Evolutionary conservation across 768 basidiomycete species (phyloP).

Genomic region (Piloderma croceum): DNA sequence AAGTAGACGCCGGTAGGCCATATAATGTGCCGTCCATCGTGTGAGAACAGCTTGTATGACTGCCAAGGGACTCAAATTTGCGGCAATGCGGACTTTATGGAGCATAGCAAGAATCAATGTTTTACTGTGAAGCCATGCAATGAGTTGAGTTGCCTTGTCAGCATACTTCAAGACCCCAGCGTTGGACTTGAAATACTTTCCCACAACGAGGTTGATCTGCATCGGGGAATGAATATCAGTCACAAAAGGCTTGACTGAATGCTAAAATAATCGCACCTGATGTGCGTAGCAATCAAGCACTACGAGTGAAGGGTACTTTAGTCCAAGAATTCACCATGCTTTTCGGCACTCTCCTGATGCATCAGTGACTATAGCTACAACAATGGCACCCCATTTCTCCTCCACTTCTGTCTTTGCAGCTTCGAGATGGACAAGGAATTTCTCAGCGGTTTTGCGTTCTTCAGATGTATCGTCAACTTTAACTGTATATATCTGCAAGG

Average conservation of each 20-base stretch:
- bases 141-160: slow-evolving; percentile 26
- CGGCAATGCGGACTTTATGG: slow-evolving; percentile 14
- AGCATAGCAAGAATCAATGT: slow-evolving; percentile 27
- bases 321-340: slow-evolving; percentile 14
- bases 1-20: slow-evolving; percentile 28
- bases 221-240: slow-evolving; percentile 19
- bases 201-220: slow-evolving; percentile 36
- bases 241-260: slow-evolving; percentile 13
- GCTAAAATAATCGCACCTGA: slow-evolving; percentile 26
- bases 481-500: slow-evolving; percentile 24
- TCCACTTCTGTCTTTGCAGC: slow-evolving; percentile 15
- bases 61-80: slow-evolving; percentile 9
- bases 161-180: slow-evolving; percentile 17
- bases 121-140: slow-evolving; percentile 34
- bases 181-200: slow-evolving; percentile 30
- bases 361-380: slow-evolving; percentile 27
- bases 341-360: slow-evolving; percentile 30
- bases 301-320: slow-evolving; percentile 22
- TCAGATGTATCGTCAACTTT: slow-evolving; percentile 25
- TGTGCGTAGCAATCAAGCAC: slow-evolving; percentile 32
- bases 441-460: slow-evolving; percentile 28
- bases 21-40: slow-evolving; percentile 32
- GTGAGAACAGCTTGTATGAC: slow-evolving; percentile 31
- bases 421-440: slow-evolving; percentile 20
- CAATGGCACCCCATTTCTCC: slow-evolving; percentile 17